Evolutionary conservation across 2,329 filamentous ascomycete species (phyloP), one percentile per base, ranked within the genome.

Genomic region (Tolypocladium tundrense): DNA sequence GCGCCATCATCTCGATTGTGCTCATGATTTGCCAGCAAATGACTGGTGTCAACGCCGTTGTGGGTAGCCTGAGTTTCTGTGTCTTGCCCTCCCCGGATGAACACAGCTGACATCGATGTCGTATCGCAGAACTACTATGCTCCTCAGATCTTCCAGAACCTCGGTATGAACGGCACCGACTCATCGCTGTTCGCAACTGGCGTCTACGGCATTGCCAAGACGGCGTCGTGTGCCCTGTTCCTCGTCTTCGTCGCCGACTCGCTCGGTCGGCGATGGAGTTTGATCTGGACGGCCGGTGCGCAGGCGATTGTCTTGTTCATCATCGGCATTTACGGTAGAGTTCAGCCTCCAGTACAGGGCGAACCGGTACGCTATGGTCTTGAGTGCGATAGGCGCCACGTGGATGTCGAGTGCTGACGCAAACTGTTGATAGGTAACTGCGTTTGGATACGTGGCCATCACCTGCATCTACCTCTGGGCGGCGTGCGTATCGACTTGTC

Each of bases 391-490:
- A n/a, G 3, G 1, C 33, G 6, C 9, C 9, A 16, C 9, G n/a
- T 41, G 31, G n/a, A 42, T 14, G 24, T n/a, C 13, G 7, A 14
- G n/a, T 7, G 48, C 39, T 56, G 51, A 59, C 24, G 9, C 9
- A 1, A 21, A 19, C 1, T 13, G 2, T 31, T 21, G 14, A 1
- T n/a, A 73, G 70, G 74, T 89, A 14, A 82, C 85, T 1, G 75
- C 82, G 0, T 85, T 88, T 2, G 87, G 87, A 35, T 89, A 89
- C 65, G 78, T 88, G 35, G 86, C 87, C 2, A 80, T 90, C 1
- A 80, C 87, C 31, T 87, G 83, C 68, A 87, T 90, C 59, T 91
- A 86, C 74, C 75, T 90, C 21, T 90, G 88, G 71, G 87, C 86
- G 0, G 81, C 70, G 67, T 72, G 64, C 65, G 71, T 68, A n/a